Percentiles rank a stretch among this genome's conserved stretches.
Evolutionary conservation across 352 stramenopile species (phyloP).

Genomic region (Peronospora tabacina): DNA sequence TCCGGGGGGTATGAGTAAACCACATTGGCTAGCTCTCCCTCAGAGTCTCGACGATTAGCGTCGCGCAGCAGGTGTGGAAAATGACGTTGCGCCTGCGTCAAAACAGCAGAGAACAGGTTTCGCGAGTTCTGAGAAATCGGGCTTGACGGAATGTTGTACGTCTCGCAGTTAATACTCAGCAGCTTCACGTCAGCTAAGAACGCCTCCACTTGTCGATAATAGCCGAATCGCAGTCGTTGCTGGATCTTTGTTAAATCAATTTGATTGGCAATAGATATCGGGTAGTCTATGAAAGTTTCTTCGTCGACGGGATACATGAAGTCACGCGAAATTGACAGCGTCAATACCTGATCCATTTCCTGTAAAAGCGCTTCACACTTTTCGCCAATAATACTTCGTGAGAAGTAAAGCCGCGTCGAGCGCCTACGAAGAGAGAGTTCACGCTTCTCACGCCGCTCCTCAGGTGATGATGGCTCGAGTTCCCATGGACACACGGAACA

Average conservation of each 20-base stretch:
- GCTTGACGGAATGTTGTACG: constrained; percentile 78
- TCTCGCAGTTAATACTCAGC: constrained; percentile 71
- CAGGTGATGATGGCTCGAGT: constrained; percentile 39
- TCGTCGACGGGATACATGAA: constrained; percentile 77
- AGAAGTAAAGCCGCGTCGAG: constrained; percentile 40
- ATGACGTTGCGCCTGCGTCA: constrained; percentile 52
- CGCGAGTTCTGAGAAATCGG: constrained; percentile 74
- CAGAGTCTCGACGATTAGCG: constrained; percentile 15
- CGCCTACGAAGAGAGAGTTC: constrained; percentile 29
- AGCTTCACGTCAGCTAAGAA: constrained; percentile 73
- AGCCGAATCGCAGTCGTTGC: constrained; percentile 46
- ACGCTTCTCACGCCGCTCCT: constrained; percentile 38
- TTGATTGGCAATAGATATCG: constrained; percentile 74
- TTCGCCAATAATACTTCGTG: constrained; percentile 36
- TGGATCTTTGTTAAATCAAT: constrained; percentile 81
- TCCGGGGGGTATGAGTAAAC: constrained; percentile 43
- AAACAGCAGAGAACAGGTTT: constrained; percentile 51
- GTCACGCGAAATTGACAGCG: constrained; percentile 60
- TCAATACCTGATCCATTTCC: constrained; percentile 53
- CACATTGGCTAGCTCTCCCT: constrained; percentile 14
- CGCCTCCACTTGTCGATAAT: constrained; percentile 82
- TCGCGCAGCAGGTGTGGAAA: constrained; percentile 45
- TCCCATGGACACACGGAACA: constrained; percentile 76
- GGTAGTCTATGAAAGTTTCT: constrained; percentile 68
- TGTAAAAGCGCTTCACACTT: constrained; percentile 46